Evolutionary conservation across 371 early-diverging fungal genomes (phyloP).

Genomic region (Batrachochytrium dendrobatidis): DNA sequence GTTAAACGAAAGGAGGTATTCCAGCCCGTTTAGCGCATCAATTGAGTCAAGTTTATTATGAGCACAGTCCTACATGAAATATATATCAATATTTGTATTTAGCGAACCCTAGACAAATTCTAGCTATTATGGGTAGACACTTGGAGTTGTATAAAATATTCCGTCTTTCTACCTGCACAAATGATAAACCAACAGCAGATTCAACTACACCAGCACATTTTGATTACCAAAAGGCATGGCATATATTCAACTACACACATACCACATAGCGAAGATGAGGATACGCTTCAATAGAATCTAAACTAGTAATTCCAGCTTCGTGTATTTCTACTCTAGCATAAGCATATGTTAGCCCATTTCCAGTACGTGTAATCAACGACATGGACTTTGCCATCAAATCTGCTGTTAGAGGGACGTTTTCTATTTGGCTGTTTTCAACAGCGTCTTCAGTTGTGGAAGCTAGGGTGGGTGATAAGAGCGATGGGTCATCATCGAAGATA

Average conservation of each 20-base stretch:
- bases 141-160: neutral
- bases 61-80: slow-evolving; percentile 23
- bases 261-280: slow-evolving; percentile 39
- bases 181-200: neutral
- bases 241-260: neutral
- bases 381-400: neutral
- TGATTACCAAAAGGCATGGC: neutral
- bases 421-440: too few relatives aligned
- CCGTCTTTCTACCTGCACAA: neutral
- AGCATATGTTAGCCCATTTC: slow-evolving; percentile 39
- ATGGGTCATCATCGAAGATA: too few relatives aligned
- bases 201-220: neutral
- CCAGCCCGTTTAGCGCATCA: slow-evolving; percentile 24
- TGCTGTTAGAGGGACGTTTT: neutral
- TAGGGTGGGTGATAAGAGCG: too few relatives aligned
- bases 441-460: too few relatives aligned
- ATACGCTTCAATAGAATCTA: slow-evolving; percentile 29
- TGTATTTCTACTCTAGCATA: slow-evolving; percentile 40
- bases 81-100: too few relatives aligned
- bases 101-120: neutral
- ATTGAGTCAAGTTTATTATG: slow-evolving; percentile 30
- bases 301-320: slow-evolving; percentile 25
- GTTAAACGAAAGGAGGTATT: slow-evolving; percentile 35
- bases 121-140: neutral
- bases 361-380: slow-evolving; percentile 36